Evolutionary conservation across 768 basidiomycete species (phyloP).

Genomic region (Amanita molliuscula): DNA sequence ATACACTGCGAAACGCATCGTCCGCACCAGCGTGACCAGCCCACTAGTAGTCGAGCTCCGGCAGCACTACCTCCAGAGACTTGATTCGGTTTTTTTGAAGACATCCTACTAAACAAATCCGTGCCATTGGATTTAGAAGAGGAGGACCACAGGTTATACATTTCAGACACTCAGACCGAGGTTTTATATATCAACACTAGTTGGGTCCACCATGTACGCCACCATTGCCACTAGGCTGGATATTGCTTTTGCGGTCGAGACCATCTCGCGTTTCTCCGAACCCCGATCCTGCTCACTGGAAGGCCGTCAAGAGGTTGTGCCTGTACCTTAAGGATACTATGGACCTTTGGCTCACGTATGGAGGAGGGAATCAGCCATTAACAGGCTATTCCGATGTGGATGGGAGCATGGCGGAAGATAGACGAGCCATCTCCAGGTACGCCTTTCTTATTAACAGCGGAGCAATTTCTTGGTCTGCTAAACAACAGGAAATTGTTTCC

Average conservation of each 20-base stretch:
- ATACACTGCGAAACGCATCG: too few relatives aligned
- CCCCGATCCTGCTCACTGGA: constrained; percentile 19
- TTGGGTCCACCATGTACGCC: constrained; percentile 23
- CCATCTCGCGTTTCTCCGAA: constrained; percentile 18
- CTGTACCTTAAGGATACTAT: constrained; percentile 25
- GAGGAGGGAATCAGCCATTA: constrained; percentile 1
- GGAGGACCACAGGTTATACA: too few relatives aligned
- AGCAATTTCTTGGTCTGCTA: constrained; percentile 19
- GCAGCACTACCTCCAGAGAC: too few relatives aligned
- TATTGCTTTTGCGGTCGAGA: constrained; percentile 16
- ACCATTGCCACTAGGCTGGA: constrained; percentile 20
- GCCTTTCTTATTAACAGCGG: constrained; percentile 20
- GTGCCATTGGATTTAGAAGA: too few relatives aligned
- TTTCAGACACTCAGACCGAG: too few relatives aligned
- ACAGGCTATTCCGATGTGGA: constrained; percentile 12
- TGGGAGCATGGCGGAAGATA: constrained; percentile 12
- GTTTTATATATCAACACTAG: too few relatives aligned
- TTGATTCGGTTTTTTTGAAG: too few relatives aligned
- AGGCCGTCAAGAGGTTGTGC: constrained; percentile 25
- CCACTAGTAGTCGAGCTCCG: too few relatives aligned
- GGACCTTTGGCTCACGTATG: constrained; percentile 15
- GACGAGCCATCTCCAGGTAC: constrained; percentile 23
- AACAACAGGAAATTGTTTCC: too few relatives aligned
- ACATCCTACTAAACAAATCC: too few relatives aligned
- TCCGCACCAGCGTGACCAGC: too few relatives aligned